phyloP scores from a whole-genome alignment of 768 basidiomycete genomes.

The Kwoniella europaea region DNA sequence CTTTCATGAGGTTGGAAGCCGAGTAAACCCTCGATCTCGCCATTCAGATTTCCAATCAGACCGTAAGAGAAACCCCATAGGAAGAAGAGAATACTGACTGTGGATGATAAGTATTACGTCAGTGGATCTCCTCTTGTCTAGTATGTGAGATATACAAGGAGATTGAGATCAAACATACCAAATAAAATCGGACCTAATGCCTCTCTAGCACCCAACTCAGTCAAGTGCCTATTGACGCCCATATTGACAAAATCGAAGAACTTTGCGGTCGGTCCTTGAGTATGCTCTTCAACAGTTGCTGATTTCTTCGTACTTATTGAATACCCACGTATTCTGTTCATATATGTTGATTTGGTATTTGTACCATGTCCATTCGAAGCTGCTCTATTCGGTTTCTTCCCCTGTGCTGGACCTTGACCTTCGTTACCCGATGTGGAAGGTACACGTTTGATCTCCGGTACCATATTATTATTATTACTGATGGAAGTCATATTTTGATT shows the following conservation, averaged over 20 bases:
- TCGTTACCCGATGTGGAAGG: background rate
- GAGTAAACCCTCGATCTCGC: slow-evolving; percentile 42
- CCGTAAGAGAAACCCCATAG: slow-evolving; percentile 57
- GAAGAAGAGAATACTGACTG: slow-evolving; percentile 53
- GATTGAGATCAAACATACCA: slow-evolving; percentile 32
- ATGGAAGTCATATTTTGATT: background rate
- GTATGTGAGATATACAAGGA: background rate
- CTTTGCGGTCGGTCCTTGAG: slow-evolving; percentile 35
- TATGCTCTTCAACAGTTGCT: background rate
- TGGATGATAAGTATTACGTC: background rate
- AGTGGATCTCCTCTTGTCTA: background rate
- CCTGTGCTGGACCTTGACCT: background rate
- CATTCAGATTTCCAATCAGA: slow-evolving; percentile 53
- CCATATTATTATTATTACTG: background rate
- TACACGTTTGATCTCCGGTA: background rate
- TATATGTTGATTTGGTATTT: background rate
- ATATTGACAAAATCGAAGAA: slow-evolving; percentile 57
- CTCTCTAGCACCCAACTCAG: slow-evolving; percentile 44
- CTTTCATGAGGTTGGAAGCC: slow-evolving; percentile 35
- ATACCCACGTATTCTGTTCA: background rate
- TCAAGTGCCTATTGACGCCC: slow-evolving; percentile 43
- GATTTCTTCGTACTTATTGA: slow-evolving; percentile 5
- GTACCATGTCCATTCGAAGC: background rate
- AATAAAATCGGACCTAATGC: slow-evolving; percentile 52
- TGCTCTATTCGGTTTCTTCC: background rate